Conservation (phyloP, 805 yeast genomes). For the Pichia exigua region DNA sequence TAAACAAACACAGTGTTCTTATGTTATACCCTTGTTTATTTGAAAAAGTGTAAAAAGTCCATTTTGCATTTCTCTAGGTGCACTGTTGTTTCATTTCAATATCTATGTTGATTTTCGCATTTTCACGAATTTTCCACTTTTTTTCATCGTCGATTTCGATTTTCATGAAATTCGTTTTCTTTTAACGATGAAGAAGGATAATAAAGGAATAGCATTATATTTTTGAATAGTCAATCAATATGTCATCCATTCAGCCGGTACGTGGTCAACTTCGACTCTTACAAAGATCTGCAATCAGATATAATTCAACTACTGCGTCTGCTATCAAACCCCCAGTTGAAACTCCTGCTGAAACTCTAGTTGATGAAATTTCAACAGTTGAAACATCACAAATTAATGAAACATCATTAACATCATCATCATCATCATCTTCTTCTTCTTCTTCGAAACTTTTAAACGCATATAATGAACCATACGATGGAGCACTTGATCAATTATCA, state of each 20-base stretch:
- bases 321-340: neutral
- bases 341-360: neutral
- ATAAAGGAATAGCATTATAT: neutral
- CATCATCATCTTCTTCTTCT: too few species aligned
- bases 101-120: neutral
- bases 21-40: too few species aligned
- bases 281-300: conserved; percentile 1
- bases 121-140: neutral
- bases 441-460: conserved; percentile 4
- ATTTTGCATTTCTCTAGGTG: neutral
- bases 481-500: conserved; percentile 14
- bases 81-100: neutral
- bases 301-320: neutral
- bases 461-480: conserved; percentile 7
- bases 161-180: too few species aligned
- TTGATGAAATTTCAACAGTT: neutral
- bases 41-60: too few species aligned
- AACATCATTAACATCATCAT: neutral
- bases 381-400: neutral
- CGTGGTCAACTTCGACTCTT: conserved; percentile 4
- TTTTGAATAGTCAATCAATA: neutral
- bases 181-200: too few species aligned
- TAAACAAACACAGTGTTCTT: too few species aligned
- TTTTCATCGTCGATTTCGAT: neutral
- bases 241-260: neutral